These are phyloP conservation scores for Penicillium goetzii DNA, from an alignment of 495 filamentous ascomycete species.

Conservation along the genomic window DNA sequence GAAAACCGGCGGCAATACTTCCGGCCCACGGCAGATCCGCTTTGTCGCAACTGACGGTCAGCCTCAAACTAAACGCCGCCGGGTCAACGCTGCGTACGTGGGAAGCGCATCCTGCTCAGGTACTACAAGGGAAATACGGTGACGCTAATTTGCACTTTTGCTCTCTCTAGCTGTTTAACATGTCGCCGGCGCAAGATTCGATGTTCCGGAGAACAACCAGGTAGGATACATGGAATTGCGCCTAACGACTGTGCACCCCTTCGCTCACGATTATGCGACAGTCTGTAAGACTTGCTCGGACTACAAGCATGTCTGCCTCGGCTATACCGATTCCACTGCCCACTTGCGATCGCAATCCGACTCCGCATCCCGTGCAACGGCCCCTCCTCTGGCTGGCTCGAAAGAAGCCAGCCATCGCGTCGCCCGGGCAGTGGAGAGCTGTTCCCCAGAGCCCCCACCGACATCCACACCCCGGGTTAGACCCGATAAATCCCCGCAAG, in stretches of 20 bases:
- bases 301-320: conserved; percentile 71
- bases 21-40: conserved; percentile 60
- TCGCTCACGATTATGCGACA: conserved; percentile 18
- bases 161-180: conserved; percentile 65
- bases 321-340: conserved; percentile 75
- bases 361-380: conserved; percentile 32
- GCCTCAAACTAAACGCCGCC: conserved; percentile 76
- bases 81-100: conserved; percentile 80
- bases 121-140: conserved; percentile 15
- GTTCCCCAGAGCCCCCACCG: conserved; percentile 34
- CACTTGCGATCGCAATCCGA: conserved; percentile 49
- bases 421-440: conserved; percentile 32
- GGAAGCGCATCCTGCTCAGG: conserved; percentile 10
- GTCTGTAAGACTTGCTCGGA: conserved; percentile 75
- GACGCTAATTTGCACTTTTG: conserved; percentile 23
- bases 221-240: conserved; percentile 29
- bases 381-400: conserved; percentile 24
- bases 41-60: conserved; percentile 83
- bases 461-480: conserved; percentile 14
- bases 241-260: background rate
- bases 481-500: conserved; percentile 27
- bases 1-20: conserved; percentile 44
- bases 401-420: conserved; percentile 28
- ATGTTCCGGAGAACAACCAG: conserved; percentile 76
- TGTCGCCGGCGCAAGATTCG: conserved; percentile 83